Evolutionary conservation across 805 yeast genomes (phyloP), one percentile per base, ranked within the genome.

Genomic region (Yamadazyma sp.): DNA sequence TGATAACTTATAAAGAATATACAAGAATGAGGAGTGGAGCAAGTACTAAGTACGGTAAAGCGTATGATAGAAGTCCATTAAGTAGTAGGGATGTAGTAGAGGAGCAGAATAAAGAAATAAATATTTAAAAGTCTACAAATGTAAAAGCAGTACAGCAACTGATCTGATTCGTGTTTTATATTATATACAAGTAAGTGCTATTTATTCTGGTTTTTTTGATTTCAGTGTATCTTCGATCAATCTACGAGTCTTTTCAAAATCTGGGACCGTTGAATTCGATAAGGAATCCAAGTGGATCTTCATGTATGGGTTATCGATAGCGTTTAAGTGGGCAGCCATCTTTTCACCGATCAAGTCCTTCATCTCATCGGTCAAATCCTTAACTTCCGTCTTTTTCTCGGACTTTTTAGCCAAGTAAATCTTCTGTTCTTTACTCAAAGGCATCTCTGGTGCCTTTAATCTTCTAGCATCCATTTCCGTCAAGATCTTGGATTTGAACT

Each of bases 401-500:
- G 49, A 35, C 57, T 73, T 71, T 60, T 82, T 86, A 22, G 73
- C 71, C 54, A 77, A 65, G 62, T 72, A 76, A 8, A 80, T 78
- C 64, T 73, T 73, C 68, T 80, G 83, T 23, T 71, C 71, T 31
- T 71, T 78, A 9, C 85, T 70, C 44, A 77, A 60, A 32, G 95
- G 96, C 93, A 87, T 87, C 44, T 70, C 63, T 37, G 95, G 95
- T 12, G 86, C 78, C 12, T 70, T 70, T 52, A 83, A 66, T 47
- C 70, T 75, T 49, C 77, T 75, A 28, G 82, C 73, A 50, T 85
- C 89, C 25, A 71, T 61, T 45, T 73, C 80, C 8, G 81, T 71
- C 43, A 89, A 65, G 26, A 51, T 39, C 38, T 62, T 59, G 50
- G 73, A 72, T 46, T 77, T 81, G 63, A 84, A 75, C 58, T 79